Conservation (phyloP, 2,329 filamentous ascomycete genomes). For the Blastomyces silverae region DNA sequence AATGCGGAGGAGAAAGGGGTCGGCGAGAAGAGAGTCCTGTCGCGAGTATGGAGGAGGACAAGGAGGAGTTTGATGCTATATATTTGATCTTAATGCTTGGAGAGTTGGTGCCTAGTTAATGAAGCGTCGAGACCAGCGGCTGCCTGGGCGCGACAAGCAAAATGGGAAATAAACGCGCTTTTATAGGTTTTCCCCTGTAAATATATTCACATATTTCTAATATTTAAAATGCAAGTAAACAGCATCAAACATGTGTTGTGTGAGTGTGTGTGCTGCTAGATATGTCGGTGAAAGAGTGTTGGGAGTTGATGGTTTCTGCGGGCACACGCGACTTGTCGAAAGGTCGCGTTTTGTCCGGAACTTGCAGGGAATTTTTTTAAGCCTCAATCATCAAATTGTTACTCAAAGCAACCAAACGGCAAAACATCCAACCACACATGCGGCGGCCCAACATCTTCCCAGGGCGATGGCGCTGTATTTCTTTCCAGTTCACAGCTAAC, state of each 20-base stretch:
- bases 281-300: neutral
- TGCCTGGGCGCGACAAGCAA: conserved; percentile 5
- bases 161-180: neutral
- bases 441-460: conserved; percentile 18
- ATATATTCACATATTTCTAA: neutral
- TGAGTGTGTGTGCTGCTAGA: neutral
- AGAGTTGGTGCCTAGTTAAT: neutral
- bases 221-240: neutral
- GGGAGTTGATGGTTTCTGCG: neutral
- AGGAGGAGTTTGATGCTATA: neutral
- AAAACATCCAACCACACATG: conserved; percentile 14
- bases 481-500: conserved; percentile 10
- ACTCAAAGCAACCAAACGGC: neutral
- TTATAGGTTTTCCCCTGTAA: neutral
- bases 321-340: neutral
- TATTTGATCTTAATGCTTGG: neutral
- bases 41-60: neutral
- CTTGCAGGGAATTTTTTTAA: neutral
- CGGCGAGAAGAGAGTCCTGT: neutral
- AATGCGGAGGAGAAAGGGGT: neutral
- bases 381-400: neutral
- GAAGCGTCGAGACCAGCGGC: too few relatives aligned
- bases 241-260: neutral
- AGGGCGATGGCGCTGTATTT: conserved; percentile 19
- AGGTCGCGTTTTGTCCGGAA: neutral